Percentiles rank a stretch among this genome's conserved stretches.
Conservation (phyloP, 768 basidiomycete genomes). For the Cystofilobasidium bisporidii region DNA sequence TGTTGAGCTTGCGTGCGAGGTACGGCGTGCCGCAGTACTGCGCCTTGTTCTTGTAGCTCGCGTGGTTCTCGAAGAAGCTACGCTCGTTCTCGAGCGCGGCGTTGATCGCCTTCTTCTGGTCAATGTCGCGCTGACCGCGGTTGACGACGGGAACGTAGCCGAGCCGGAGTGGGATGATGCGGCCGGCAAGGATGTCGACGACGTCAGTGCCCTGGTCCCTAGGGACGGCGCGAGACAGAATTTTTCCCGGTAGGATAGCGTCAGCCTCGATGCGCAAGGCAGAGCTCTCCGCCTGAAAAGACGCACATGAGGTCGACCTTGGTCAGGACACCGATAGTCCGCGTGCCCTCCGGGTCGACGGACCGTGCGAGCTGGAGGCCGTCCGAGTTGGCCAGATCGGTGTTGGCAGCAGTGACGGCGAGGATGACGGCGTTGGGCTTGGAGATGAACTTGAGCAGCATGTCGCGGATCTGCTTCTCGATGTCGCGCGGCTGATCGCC, state of each 20-base stretch:
- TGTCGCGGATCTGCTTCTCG: conserved; percentile 92
- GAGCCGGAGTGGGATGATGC: conserved; percentile 87
- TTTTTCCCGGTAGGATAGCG: too few relatives aligned
- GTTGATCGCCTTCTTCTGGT: conserved; percentile 70
- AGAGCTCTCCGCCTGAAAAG: neutral
- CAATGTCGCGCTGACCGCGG: conserved; percentile 94
- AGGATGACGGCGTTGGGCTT: conserved; percentile 93
- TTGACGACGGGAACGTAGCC: conserved; percentile 99
- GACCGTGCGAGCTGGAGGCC: conserved; percentile 92
- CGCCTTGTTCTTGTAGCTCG: conserved; percentile 84
- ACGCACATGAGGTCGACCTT: conserved; percentile 96
- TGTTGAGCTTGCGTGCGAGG: conserved; percentile 89
- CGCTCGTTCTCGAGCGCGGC: conserved; percentile 80
- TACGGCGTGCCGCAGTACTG: conserved; percentile 94
- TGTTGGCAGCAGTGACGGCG: conserved; percentile 91
- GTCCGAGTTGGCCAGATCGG: conserved; percentile 96
- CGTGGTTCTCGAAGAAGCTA: conserved; percentile 87
- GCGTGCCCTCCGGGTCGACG: conserved; percentile 89
- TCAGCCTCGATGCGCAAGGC: neutral
- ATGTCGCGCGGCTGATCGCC: conserved; percentile 96
- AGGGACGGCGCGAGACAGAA: too few relatives aligned
- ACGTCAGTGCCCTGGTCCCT: conserved; percentile 98
- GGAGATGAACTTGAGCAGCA: conserved; percentile 89
- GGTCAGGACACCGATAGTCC: conserved; percentile 96
- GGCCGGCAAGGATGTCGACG: conserved; percentile 94